These are phyloP conservation scores for Pisolithus sp. DNA, from an alignment of 768 basidiomycete genomes.

Conservation along the genomic window DNA sequence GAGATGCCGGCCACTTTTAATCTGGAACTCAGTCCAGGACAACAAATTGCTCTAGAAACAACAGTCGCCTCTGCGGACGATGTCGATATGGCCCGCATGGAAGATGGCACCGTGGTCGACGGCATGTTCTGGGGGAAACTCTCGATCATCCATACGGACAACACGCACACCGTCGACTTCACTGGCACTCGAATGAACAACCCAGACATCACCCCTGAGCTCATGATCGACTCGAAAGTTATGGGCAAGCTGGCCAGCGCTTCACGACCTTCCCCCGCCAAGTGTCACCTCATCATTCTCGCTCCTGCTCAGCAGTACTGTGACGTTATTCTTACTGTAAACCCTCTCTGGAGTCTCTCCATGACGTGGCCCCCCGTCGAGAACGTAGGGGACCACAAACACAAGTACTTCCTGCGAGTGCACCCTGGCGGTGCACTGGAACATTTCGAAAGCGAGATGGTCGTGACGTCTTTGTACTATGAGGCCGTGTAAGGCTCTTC, in stretches of 20 bases:
- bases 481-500: conserved; percentile 63
- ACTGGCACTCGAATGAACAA: conserved; percentile 67
- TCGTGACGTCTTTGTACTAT: conserved; percentile 76
- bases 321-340: conserved; percentile 68
- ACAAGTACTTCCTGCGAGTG: conserved; percentile 78
- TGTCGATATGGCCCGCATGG: conserved; percentile 87
- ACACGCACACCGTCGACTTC: conserved; percentile 78
- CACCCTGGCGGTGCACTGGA: conserved; percentile 83
- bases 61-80: conserved; percentile 73
- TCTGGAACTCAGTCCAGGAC: conserved; percentile 73
- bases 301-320: conserved; percentile 73
- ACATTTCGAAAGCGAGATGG: conserved; percentile 79
- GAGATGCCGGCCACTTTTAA: conserved; percentile 87
- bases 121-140: conserved; percentile 88
- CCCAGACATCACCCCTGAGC: conserved; percentile 58
- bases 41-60: conserved; percentile 74
- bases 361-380: conserved; percentile 78
- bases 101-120: conserved; percentile 80
- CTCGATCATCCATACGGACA: conserved; percentile 71
- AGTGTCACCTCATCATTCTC: conserved; percentile 69
- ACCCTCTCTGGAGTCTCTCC: conserved; percentile 67
- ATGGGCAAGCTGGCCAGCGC: conserved; percentile 73
- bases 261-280: conserved; percentile 67
- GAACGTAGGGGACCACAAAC: conserved; percentile 55
- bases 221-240: conserved; percentile 71